Percentiles rank a stretch among this genome's conserved stretches.
phyloP scores from a whole-genome alignment of 2,329 filamentous ascomycete species.

The Pezicula carpinea region DNA sequence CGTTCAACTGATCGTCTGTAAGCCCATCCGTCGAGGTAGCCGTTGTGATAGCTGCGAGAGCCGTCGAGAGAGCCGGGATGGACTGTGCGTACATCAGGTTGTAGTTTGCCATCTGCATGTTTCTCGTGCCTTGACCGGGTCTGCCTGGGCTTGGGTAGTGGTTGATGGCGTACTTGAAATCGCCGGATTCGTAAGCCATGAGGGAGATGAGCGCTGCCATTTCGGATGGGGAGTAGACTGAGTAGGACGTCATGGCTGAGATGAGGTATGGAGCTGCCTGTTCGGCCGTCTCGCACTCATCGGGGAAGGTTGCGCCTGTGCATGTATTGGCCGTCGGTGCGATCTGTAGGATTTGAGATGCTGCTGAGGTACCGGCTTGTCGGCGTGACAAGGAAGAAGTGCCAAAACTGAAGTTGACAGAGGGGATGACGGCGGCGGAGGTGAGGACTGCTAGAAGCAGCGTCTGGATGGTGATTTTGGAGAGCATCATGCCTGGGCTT shows the following conservation, averaged over 20 bases:
- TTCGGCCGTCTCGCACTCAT: conserved; percentile 48
- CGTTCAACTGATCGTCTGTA: conserved; percentile 33
- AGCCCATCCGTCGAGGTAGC: conserved; percentile 24
- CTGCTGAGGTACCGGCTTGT: conserved; percentile 9
- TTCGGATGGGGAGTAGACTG: conserved; percentile 44
- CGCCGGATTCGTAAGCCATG: conserved; percentile 55
- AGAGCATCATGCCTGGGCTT: background rate
- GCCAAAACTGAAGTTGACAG: background rate
- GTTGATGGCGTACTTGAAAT: conserved; percentile 60
- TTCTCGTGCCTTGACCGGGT: conserved; percentile 58
- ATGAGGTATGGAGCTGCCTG: conserved; percentile 47
- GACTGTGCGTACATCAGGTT: conserved; percentile 50
- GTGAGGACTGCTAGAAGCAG: background rate
- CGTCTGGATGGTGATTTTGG: background rate
- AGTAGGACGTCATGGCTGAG: conserved; percentile 48
- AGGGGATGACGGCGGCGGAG: background rate
- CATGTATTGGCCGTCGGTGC: conserved; percentile 44
- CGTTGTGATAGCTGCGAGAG: conserved; percentile 27
- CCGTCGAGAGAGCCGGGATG: conserved; percentile 36
- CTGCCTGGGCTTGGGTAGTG: conserved; percentile 42
- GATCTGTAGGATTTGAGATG: conserved; percentile 31
- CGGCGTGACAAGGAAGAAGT: background rate
- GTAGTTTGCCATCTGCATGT: conserved; percentile 56
- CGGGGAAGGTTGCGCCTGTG: conserved; percentile 33
- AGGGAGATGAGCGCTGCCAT: conserved; percentile 56